phyloP scores from a whole-genome alignment of 192 early-diverging fungal species.

The Coemansia sp. region DNA sequence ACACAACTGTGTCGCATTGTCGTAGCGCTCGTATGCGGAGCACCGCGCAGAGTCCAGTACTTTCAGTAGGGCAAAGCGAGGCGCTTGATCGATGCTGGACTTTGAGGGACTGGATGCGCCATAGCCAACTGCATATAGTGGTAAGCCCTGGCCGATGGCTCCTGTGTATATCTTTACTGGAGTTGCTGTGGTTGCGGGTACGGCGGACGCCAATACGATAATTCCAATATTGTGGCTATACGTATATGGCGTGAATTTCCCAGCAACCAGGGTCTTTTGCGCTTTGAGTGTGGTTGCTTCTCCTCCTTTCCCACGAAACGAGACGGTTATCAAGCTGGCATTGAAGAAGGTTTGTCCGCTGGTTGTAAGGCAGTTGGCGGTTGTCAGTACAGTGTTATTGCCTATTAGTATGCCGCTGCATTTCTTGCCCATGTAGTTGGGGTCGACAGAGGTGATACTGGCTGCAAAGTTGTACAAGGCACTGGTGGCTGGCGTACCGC shows the following conservation, averaged over 20 bases:
- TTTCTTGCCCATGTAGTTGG: slow-evolving; percentile 27
- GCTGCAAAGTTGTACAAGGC: slow-evolving; percentile 15
- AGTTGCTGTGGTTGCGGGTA: slow-evolving; percentile 8
- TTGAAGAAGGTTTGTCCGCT: slow-evolving; percentile 16
- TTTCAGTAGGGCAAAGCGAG: not conserved
- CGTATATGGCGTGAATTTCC: slow-evolving; percentile 2
- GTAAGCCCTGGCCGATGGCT: not conserved
- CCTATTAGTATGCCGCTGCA: slow-evolving; percentile 30
- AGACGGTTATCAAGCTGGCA: slow-evolving; percentile 16
- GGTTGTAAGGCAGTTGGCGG: slow-evolving; percentile 37
- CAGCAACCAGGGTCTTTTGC: slow-evolving; percentile 12
- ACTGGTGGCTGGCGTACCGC: not conserved
- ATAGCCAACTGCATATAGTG: slow-evolving; percentile 15
- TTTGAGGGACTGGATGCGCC: not conserved
- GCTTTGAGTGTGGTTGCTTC: slow-evolving; percentile 10
- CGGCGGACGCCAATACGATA: slow-evolving; percentile 17
- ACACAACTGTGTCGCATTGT: slow-evolving; percentile 23
- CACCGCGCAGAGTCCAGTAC: slow-evolving; percentile 4
- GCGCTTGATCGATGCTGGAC: not conserved
- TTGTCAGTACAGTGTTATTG: slow-evolving; percentile 23
- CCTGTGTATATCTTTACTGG: slow-evolving; percentile 17
- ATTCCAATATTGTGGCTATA: slow-evolving; percentile 30
- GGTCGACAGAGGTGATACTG: slow-evolving; percentile 26
- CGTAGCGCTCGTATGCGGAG: slow-evolving; percentile 8
- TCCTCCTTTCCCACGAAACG: too few relatives aligned